Evolutionary conservation across 1,139 yeast species (phyloP).

Genomic region (Starmera stellimalicola): DNA sequence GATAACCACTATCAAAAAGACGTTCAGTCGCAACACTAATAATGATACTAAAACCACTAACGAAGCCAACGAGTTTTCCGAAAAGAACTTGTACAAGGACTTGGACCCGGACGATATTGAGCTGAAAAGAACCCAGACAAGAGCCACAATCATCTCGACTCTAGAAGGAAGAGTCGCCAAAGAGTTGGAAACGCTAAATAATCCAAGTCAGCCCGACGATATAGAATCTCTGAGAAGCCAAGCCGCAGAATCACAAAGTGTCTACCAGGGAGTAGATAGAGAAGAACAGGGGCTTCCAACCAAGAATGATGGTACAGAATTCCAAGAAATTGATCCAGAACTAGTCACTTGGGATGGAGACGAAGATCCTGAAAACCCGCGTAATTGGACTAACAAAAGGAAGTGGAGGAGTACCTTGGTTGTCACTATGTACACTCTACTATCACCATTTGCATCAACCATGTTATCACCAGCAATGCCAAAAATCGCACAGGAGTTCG

Average conservation of each 20-base stretch:
- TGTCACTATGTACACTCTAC: slow-evolving; percentile 44
- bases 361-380: slow-evolving; percentile 49
- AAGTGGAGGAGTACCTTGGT: slow-evolving; percentile 37
- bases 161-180: slow-evolving; percentile 23
- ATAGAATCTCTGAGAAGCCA: slow-evolving; percentile 2
- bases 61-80: background rate
- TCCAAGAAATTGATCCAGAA: slow-evolving; percentile 46
- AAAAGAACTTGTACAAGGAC: slow-evolving; percentile 4
- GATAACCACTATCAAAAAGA: background rate
- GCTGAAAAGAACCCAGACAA: slow-evolving; percentile 29
- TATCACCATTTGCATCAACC: slow-evolving; percentile 53
- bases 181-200: slow-evolving; percentile 5
- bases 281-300: slow-evolving; percentile 30
- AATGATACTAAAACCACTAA: background rate
- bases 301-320: slow-evolving; percentile 39
- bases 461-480: slow-evolving; percentile 50
- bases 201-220: slow-evolving; percentile 4
- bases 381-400: slow-evolving; percentile 41
- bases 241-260: slow-evolving; percentile 4
- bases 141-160: slow-evolving; percentile 30
- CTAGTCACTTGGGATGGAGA: slow-evolving; percentile 57
- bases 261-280: slow-evolving; percentile 8
- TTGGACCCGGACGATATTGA: slow-evolving; percentile 14
- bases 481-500: slow-evolving; percentile 33
- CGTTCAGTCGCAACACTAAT: background rate